A percentile compares a stretch with the other conserved stretches of the same genome.
Evolutionary conservation across 163 green algal genomes (phyloP).

Genomic region (Chloromonas sp.): DNA sequence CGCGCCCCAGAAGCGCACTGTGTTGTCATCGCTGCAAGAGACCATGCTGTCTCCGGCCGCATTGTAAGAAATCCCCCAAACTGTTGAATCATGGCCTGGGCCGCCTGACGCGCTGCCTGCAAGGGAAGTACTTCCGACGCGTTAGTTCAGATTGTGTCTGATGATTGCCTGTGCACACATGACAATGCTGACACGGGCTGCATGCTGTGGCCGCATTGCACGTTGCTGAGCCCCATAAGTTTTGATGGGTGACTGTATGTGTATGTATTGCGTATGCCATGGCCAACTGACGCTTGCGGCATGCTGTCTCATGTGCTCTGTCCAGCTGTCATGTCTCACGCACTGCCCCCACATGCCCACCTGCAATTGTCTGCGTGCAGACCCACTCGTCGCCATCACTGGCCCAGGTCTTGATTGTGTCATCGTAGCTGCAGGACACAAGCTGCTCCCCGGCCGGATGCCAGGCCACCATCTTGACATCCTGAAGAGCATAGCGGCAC

Average conservation of each 20-base stretch:
- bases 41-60: constrained; percentile 22
- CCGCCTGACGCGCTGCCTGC: neutral
- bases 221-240: neutral
- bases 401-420: constrained; percentile 85
- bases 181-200: neutral
- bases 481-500: constrained; percentile 28
- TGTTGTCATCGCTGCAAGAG: constrained; percentile 63
- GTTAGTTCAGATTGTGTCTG: too few species aligned
- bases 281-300: neutral
- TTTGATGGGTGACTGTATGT: neutral
- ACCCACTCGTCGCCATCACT: constrained; percentile 78
- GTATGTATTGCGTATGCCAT: neutral
- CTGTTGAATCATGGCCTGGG: constrained; percentile 75
- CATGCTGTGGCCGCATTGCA: neutral
- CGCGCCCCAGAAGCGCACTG: constrained; percentile 24
- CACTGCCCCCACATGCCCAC: constrained; percentile 17
- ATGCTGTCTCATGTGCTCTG: neutral
- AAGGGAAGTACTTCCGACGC: neutral
- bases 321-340: neutral
- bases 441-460: constrained; percentile 84
- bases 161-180: neutral
- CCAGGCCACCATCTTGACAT: constrained; percentile 94
- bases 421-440: constrained; percentile 83
- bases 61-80: constrained; percentile 78
- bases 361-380: constrained; percentile 72